These are phyloP conservation scores for Microbotryum violaceum DNA, from an alignment of 1,284 basidiomycete genomes.

Conservation along the genomic window DNA sequence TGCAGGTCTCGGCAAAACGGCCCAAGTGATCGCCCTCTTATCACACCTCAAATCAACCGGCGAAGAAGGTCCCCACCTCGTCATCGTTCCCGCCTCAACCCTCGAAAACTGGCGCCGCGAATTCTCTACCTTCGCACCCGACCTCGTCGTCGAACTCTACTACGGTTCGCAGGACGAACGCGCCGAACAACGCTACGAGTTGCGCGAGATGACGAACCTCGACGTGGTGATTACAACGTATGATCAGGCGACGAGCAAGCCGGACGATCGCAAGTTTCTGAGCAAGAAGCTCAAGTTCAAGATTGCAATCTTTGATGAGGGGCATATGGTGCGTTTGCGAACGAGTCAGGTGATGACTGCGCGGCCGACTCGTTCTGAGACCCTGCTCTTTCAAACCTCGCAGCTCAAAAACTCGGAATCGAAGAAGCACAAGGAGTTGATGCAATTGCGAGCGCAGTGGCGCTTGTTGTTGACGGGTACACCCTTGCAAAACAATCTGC, in stretches of 20 bases:
- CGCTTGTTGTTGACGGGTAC: constrained; percentile 90
- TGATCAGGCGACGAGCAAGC: constrained; percentile 80
- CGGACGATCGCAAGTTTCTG: constrained; percentile 86
- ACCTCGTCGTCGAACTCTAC: constrained; percentile 79
- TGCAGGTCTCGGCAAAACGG: constrained; percentile 89
- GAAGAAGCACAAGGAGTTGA: constrained; percentile 81
- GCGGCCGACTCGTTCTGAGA: background rate
- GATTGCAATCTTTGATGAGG: constrained; percentile 18
- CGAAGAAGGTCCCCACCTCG: constrained; percentile 74
- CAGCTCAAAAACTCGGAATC: constrained; percentile 95
- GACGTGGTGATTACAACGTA: constrained; percentile 96
- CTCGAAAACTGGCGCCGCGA: constrained; percentile 98
- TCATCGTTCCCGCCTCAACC: constrained; percentile 93
- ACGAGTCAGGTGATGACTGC: background rate
- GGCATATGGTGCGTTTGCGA: background rate
- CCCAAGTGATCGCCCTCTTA: constrained; percentile 95
- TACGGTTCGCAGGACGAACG: constrained; percentile 89
- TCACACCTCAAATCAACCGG: constrained; percentile 75
- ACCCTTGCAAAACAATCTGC: constrained; percentile 72
- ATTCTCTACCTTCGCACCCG: constrained; percentile 80
- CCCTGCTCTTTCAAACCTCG: constrained; percentile 77
- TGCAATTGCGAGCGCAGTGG: constrained; percentile 81
- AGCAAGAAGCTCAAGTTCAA: constrained; percentile 78
- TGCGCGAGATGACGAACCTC: constrained; percentile 57
- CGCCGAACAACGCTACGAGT: constrained; percentile 61